Percentiles rank a stretch among this genome's conserved stretches.
phyloP scores from a whole-genome alignment of 23 red algal genomes.

The Gracilaria domingensis region DNA sequence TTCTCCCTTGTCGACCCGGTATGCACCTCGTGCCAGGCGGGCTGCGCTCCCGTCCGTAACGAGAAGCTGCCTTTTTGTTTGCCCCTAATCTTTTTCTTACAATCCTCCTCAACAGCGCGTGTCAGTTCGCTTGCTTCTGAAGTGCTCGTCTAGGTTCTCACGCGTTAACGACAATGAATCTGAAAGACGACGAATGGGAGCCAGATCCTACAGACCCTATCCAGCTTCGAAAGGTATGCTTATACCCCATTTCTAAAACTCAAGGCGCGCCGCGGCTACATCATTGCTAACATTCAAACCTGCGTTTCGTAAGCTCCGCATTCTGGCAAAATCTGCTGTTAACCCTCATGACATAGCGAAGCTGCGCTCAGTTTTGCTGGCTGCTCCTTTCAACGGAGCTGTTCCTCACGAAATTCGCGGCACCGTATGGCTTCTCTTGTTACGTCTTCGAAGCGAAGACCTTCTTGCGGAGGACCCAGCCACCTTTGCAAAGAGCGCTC shows the following conservation, averaged over 20 bases:
- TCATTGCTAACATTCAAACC: constrained; percentile 21
- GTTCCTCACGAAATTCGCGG: constrained; percentile 85
- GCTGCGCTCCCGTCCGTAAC: constrained; percentile 10
- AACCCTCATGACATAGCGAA: constrained; percentile 69
- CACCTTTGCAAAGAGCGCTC: constrained; percentile 74
- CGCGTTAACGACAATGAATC: constrained; percentile 43
- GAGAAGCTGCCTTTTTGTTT: neutral
- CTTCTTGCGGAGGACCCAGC: constrained; percentile 73
- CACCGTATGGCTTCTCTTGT: constrained; percentile 75
- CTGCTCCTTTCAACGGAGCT: constrained; percentile 50
- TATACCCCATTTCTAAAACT: neutral
- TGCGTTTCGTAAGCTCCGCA: constrained; percentile 34
- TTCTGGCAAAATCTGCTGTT: constrained; percentile 57
- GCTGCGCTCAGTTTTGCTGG: constrained; percentile 61
- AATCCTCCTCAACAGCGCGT: neutral
- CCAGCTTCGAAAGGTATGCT: constrained; percentile 78
- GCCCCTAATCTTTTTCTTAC: neutral
- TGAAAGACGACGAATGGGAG: constrained; percentile 81
- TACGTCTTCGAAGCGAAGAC: constrained; percentile 72
- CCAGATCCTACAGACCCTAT: constrained; percentile 72
- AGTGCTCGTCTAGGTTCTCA: neutral
- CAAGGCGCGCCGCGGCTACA: neutral
- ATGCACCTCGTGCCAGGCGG: constrained; percentile 23
- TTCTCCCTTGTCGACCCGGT: neutral
- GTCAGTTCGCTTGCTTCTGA: neutral